Percentiles rank a stretch among this genome's conserved stretches.
Conservation (phyloP, 176 grass and related monocot species). For the Oryza longistaminata region DNA sequence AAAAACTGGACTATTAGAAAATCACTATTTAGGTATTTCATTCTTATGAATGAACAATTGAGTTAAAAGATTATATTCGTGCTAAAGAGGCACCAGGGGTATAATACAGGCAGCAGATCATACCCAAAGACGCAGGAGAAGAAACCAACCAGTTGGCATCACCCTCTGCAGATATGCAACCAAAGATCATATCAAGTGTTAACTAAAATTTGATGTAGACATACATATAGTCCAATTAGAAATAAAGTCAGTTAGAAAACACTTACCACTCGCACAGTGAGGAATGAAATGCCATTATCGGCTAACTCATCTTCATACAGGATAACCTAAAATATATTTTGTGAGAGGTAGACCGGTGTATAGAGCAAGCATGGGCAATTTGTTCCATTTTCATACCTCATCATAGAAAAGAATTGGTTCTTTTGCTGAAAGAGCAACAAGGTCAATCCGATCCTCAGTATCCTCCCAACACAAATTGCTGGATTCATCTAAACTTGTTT, state of each 20-base stretch:
- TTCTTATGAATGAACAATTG: neutral
- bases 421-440: conserved; percentile 77
- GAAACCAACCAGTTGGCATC: conserved; percentile 95
- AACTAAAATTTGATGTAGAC: neutral
- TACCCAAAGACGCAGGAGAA: conserved; percentile 90
- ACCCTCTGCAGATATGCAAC: conserved; percentile 67
- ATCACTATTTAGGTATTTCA: neutral
- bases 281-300: conserved; percentile 87
- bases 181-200: conserved; percentile 22
- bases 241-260: neutral
- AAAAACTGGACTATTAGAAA: neutral
- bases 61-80: neutral
- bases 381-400: conserved; percentile 54
- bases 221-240: conserved; percentile 15
- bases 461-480: conserved; percentile 66
- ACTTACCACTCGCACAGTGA: conserved; percentile 92
- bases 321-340: conserved; percentile 58
- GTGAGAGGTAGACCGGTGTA: conserved; percentile 23
- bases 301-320: conserved; percentile 98
- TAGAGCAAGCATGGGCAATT: conserved; percentile 27
- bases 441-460: conserved; percentile 70
- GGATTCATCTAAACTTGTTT: conserved; percentile 58
- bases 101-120: conserved; percentile 28
- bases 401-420: conserved; percentile 92
- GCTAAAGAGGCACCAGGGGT: neutral